These are phyloP conservation scores for Arctostaphylos glauca DNA, from an alignment of 148 eudicot species.

Conservation along the genomic window DNA sequence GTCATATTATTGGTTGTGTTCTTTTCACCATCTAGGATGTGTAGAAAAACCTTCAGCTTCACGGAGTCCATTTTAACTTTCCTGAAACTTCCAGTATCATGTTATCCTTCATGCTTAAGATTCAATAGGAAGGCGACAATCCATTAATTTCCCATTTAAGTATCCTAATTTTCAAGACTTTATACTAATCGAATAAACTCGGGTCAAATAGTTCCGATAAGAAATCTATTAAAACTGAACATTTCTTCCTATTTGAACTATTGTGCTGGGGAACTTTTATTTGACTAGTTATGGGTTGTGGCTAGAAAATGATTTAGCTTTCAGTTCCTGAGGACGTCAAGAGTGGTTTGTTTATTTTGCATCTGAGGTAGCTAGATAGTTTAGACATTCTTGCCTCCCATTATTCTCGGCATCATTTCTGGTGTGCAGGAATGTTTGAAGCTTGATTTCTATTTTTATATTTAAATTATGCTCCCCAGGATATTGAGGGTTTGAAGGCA, in stretches of 20 bases:
- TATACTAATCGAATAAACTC: background rate
- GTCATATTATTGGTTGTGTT: background rate
- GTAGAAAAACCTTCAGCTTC: background rate
- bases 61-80: background rate
- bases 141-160: background rate
- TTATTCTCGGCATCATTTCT: background rate
- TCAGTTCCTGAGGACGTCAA: background rate
- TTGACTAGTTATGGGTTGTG: background rate
- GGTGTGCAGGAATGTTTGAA: background rate
- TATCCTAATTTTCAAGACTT: too few species aligned
- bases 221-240: background rate
- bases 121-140: background rate
- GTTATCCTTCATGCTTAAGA: background rate
- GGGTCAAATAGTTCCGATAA: too few species aligned
- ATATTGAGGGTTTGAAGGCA: constrained; percentile 60
- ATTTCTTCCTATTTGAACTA: too few species aligned
- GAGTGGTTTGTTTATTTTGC: background rate
- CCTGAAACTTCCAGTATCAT: background rate
- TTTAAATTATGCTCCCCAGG: constrained; percentile 32
- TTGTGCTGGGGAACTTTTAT: background rate
- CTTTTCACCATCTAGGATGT: background rate
- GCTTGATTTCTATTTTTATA: background rate
- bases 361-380: background rate
- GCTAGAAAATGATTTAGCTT: background rate
- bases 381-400: background rate